A percentile compares a stretch with the other conserved stretches of the same genome.
phyloP scores from a whole-genome alignment of 2,329 filamentous ascomycete species.

The Zymoseptoria crescenta region DNA sequence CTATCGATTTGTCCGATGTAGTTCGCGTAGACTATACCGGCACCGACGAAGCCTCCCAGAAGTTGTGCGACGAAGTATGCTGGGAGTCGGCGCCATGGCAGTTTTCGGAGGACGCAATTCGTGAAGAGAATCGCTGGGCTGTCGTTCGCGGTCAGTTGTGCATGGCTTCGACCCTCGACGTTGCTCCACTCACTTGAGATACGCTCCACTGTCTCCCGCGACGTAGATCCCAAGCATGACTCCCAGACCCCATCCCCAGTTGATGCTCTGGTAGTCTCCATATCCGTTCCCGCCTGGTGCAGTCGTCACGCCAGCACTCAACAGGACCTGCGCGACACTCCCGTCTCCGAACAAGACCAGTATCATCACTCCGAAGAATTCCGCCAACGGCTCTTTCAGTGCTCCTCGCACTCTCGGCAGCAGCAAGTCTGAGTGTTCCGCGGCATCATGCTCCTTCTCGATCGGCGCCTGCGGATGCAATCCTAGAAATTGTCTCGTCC shows the following conservation, averaged over 20 bases:
- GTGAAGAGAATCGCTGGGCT: slow-evolving; percentile 64
- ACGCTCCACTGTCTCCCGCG: slow-evolving; percentile 26
- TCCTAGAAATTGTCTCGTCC: slow-evolving; percentile 19
- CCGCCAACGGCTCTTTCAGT: slow-evolving; percentile 38
- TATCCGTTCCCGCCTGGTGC: slow-evolving; percentile 38
- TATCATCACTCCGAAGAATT: slow-evolving; percentile 38
- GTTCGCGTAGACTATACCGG: slow-evolving; percentile 38
- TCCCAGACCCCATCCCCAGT: slow-evolving; percentile 48
- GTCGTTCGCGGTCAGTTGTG: background rate
- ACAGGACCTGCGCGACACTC: slow-evolving; percentile 36
- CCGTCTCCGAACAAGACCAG: slow-evolving; percentile 40
- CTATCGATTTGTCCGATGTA: slow-evolving; percentile 50
- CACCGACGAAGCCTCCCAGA: slow-evolving; percentile 57
- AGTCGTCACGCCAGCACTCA: slow-evolving; percentile 30
- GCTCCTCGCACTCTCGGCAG: slow-evolving; percentile 31
- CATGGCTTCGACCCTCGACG: background rate
- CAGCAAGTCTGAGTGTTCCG: slow-evolving; percentile 29
- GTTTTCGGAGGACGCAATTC: slow-evolving; percentile 59
- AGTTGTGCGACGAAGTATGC: slow-evolving; percentile 60
- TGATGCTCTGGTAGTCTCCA: slow-evolving; percentile 36
- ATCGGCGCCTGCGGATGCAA: slow-evolving; percentile 36
- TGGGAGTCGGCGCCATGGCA: slow-evolving; percentile 63
- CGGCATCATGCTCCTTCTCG: slow-evolving; percentile 34
- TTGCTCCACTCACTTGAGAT: slow-evolving; percentile 33
- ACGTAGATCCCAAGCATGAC: slow-evolving; percentile 55